Conservation (phyloP, 768 basidiomycete genomes). For the Leccinum rimulosum region DNA sequence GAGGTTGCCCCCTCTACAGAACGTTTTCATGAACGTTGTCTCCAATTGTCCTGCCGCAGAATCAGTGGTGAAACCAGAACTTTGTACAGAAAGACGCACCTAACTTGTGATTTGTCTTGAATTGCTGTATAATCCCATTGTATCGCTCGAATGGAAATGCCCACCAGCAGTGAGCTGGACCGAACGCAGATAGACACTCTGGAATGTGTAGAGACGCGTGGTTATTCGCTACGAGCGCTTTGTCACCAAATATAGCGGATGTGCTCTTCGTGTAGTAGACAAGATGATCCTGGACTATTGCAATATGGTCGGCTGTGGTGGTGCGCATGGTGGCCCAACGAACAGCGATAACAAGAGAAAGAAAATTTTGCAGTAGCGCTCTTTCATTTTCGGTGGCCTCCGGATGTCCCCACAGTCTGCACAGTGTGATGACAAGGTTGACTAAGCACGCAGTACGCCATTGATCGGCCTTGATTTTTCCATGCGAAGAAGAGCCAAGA, state of each 20-base stretch:
- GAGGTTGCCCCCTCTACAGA: background rate
- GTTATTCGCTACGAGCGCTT: no score
- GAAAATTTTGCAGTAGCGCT: no score
- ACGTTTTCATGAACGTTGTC: background rate
- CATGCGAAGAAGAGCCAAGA: background rate
- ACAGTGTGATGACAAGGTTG: background rate
- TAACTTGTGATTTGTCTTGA: background rate
- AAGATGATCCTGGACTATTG: no score
- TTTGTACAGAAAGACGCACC: background rate
- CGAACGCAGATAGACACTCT: no score
- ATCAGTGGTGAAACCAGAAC: background rate
- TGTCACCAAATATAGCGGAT: no score
- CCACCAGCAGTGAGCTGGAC: background rate
- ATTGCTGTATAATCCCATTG: background rate
- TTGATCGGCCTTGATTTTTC: background rate
- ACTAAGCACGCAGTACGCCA: background rate
- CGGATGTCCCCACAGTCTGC: background rate
- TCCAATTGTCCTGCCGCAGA: background rate
- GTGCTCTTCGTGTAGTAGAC: no score
- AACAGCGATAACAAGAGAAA: no score
- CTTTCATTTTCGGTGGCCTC: no score
- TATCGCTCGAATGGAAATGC: background rate
- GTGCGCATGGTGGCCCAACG: no score
- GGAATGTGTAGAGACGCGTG: no score
- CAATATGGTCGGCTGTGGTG: no score